phyloP scores from a whole-genome alignment of 495 filamentous ascomycete species.

The Penicillium fimorum region DNA sequence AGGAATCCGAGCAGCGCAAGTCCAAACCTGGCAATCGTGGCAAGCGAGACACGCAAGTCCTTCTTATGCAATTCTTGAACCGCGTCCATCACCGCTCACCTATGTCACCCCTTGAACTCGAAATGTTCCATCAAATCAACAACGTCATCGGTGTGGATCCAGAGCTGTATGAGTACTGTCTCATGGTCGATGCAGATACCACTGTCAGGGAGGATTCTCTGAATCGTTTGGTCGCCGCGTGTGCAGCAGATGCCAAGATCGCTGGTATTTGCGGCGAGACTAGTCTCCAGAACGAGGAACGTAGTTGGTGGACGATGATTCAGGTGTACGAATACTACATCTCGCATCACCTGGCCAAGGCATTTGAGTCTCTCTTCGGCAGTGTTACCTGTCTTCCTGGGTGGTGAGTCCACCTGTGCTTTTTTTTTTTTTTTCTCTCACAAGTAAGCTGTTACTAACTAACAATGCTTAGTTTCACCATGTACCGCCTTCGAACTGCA shows the following conservation, averaged over 20 bases:
- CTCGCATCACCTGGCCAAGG: conserved; percentile 89
- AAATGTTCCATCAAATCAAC: conserved; percentile 98
- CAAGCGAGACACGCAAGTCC: conserved; percentile 94
- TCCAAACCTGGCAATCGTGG: conserved; percentile 95
- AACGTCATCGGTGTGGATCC: conserved; percentile 98
- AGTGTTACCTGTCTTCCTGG: conserved; percentile 97
- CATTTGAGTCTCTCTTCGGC: conserved; percentile 93
- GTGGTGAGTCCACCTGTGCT: conserved; percentile 64
- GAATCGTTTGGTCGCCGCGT: conserved; percentile 89
- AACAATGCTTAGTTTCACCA: conserved; percentile 74
- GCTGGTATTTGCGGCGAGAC: conserved; percentile 98
- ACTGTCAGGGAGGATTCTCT: conserved; percentile 89
- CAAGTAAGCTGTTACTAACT: conserved; percentile 34
- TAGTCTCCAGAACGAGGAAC: conserved; percentile 89
- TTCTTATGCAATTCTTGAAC: conserved; percentile 86
- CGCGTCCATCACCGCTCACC: conserved; percentile 90
- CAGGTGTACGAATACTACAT: conserved; percentile 99
- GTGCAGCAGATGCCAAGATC: conserved; percentile 92
- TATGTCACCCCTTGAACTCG: conserved; percentile 93
- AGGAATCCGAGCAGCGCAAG: conserved; percentile 89
- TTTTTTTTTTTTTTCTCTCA: background rate
- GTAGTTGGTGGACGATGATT: conserved; percentile 99
- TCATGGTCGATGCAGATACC: conserved; percentile 98
- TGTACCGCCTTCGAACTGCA: conserved; percentile 93
- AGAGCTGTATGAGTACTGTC: conserved; percentile 92